phyloP scores from a whole-genome alignment of 495 filamentous ascomycete genomes.

The Hyaloscypha bicolor region DNA sequence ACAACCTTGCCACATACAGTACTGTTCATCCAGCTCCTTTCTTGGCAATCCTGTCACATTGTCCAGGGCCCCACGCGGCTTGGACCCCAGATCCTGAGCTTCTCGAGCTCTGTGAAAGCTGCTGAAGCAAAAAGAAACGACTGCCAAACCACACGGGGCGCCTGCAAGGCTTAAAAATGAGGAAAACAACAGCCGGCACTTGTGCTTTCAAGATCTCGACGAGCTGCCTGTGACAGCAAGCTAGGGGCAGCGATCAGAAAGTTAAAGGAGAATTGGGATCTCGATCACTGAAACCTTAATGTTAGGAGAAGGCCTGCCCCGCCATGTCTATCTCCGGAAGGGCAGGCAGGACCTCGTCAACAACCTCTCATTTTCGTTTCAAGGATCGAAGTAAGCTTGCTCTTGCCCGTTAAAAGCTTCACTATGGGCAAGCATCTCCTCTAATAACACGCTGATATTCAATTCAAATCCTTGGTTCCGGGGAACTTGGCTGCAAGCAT shows the following conservation, averaged over 20 bases:
- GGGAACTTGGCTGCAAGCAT: neutral
- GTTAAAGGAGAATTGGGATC: neutral
- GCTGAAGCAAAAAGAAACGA: constrained; percentile 9
- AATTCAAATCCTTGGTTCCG: constrained; percentile 1
- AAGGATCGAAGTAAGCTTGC: constrained; percentile 13
- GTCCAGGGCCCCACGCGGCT: constrained; percentile 19
- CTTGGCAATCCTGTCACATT: constrained; percentile 20
- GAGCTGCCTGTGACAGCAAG: neutral
- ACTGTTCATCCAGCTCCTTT: constrained; percentile 18
- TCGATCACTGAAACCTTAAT: constrained; percentile 8
- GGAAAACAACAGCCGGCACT: neutral
- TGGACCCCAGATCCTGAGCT: neutral
- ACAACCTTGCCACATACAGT: constrained; percentile 5
- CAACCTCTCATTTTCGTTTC: constrained; percentile 5
- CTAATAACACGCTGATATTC: constrained; percentile 1
- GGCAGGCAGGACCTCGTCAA: neutral
- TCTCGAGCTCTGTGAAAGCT: neutral
- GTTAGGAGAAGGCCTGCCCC: neutral
- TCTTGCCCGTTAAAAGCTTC: neutral
- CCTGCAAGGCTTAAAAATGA: neutral
- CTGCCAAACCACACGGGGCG: constrained; percentile 4
- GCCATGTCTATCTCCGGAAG: neutral
- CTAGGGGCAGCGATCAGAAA: neutral
- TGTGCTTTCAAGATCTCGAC: neutral
- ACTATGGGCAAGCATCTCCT: constrained; percentile 13